A percentile compares a stretch with the other conserved stretches of the same genome.
Conservation (phyloP, 257 asterid species). For the Salvia splendens region DNA sequence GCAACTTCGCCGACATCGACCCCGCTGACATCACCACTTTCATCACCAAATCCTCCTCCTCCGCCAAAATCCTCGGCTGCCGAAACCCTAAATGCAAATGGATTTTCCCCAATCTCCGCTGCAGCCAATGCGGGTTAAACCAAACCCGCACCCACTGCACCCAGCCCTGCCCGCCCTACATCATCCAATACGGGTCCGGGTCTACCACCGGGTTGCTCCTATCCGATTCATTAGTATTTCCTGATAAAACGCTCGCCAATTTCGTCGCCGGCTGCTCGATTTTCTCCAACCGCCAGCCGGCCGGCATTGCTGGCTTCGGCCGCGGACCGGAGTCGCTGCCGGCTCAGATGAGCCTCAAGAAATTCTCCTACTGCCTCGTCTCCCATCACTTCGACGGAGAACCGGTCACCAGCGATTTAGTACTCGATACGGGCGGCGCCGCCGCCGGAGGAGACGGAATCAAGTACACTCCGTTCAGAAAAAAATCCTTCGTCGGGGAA, state of each 20-base stretch:
- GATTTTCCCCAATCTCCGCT: slow-evolving; percentile 34
- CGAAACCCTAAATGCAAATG: slow-evolving; percentile 43
- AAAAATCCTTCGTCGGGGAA: slow-evolving; percentile 28
- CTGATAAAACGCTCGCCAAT: slow-evolving; percentile 26
- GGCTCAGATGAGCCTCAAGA: slow-evolving; percentile 46
- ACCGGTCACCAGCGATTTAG: slow-evolving; percentile 43
- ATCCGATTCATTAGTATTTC: slow-evolving; percentile 41
- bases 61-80: slow-evolving; percentile 48
- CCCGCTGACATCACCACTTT: slow-evolving; percentile 31
- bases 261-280: slow-evolving; percentile 56
- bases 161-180: slow-evolving; percentile 49
- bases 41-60: slow-evolving; percentile 44
- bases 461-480: slow-evolving; percentile 49
- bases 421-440: slow-evolving; percentile 27
- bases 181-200: slow-evolving; percentile 49
- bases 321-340: slow-evolving; percentile 55
- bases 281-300: slow-evolving; percentile 38
- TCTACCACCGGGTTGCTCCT: slow-evolving; percentile 46
- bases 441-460: neutral
- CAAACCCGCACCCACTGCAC: slow-evolving; percentile 26
- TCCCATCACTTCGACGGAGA: slow-evolving; percentile 54
- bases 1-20: slow-evolving; percentile 36
- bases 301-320: slow-evolving; percentile 66
- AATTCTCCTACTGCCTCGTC: slow-evolving; percentile 54
- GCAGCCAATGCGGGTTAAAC: slow-evolving; percentile 36